Percentiles rank a stretch among this genome's conserved stretches.
These are phyloP conservation scores for Aspergillus fructus DNA, from an alignment of 2,329 filamentous ascomycete genomes.

Conservation along the genomic window DNA sequence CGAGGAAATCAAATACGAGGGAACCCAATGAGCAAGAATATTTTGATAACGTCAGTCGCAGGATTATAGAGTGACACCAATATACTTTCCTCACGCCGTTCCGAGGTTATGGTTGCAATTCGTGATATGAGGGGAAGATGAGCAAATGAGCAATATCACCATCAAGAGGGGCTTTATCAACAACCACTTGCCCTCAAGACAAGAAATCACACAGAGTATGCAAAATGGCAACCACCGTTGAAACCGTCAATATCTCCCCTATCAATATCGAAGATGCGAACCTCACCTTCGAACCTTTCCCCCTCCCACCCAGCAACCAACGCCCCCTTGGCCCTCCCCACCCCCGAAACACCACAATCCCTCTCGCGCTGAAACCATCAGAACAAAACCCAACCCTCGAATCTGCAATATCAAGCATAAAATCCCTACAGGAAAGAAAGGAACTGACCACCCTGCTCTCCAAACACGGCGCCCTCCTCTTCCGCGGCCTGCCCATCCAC, in stretches of 20 bases:
- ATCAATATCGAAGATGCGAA: no score
- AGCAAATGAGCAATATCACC: slow-evolving; percentile 5
- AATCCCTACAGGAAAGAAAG: slow-evolving; percentile 34
- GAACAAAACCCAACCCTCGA: slow-evolving; percentile 30
- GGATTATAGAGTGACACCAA: no score
- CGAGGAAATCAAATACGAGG: no score
- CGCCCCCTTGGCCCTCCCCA: slow-evolving; percentile 42
- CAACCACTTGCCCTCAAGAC: no score
- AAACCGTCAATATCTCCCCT: no score
- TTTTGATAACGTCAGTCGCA: no score
- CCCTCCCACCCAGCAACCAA: slow-evolving; percentile 44
- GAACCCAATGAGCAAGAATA: no score
- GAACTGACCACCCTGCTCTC: slow-evolving; percentile 44
- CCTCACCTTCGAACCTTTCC: slow-evolving; percentile 39
- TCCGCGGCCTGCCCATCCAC: slow-evolving; percentile 48
- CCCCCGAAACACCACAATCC: slow-evolving; percentile 37
- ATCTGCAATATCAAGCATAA: slow-evolving; percentile 37
- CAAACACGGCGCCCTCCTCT: slow-evolving; percentile 48
- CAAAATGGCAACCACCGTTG: no score
- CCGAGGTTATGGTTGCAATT: background rate
- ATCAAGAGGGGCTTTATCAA: background rate
- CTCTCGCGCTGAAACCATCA: slow-evolving; percentile 40
- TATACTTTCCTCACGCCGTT: background rate
- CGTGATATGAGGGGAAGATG: slow-evolving; percentile 5
- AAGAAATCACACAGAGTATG: background rate